A percentile compares a stretch with the other conserved stretches of the same genome.
Conservation (phyloP, 345 rosid species). For the Eucalyptus pumila region DNA sequence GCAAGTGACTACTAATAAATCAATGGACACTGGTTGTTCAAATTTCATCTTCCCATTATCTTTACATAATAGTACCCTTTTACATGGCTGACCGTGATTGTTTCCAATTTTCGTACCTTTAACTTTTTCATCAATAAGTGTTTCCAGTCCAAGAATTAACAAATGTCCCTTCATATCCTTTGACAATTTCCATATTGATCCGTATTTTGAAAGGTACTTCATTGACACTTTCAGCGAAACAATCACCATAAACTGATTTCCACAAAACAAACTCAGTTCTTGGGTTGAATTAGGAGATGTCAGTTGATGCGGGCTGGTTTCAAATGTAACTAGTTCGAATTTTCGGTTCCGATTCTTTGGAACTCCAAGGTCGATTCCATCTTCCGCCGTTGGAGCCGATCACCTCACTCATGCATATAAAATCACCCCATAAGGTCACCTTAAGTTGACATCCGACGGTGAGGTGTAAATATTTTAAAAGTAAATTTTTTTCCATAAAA, state of each 20-base stretch:
- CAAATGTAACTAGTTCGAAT: background rate
- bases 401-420: background rate
- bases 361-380: background rate
- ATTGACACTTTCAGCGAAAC: background rate
- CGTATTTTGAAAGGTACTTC: background rate
- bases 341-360: background rate
- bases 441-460: too few species aligned
- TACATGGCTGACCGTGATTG: fast-evolving
- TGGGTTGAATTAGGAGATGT: background rate
- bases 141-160: background rate
- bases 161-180: background rate
- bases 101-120: background rate
- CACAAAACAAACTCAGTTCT: background rate
- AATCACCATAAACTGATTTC: background rate
- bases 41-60: background rate
- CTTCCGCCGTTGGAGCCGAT: background rate
- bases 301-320: background rate
- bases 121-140: background rate
- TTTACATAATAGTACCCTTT: background rate
- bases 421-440: background rate
- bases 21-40: background rate
- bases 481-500: too few species aligned
- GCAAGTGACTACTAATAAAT: background rate
- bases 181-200: background rate
- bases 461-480: background rate